Conservation (phyloP, 176 grass and related monocot genomes). For the Oryza brachyantha region DNA sequence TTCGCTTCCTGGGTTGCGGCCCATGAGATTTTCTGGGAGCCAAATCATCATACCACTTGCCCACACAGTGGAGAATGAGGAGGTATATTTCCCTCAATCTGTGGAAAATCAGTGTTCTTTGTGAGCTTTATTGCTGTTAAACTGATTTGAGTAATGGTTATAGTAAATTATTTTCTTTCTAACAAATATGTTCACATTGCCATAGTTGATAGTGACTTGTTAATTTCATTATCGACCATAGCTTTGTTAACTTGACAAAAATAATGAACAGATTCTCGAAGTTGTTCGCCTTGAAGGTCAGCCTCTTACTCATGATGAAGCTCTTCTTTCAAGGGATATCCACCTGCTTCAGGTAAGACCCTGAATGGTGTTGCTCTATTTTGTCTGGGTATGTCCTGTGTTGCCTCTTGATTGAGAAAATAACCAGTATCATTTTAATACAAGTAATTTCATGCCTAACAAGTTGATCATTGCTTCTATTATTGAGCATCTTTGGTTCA, state of each 20-base stretch:
- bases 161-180: background rate
- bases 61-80: slow-evolving; percentile 94
- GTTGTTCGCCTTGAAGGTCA: slow-evolving; percentile 85
- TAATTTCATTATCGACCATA: background rate
- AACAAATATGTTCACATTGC: background rate
- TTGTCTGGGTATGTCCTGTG: background rate
- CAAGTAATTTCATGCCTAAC: background rate
- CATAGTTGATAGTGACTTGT: slow-evolving; percentile 1
- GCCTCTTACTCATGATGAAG: slow-evolving; percentile 72
- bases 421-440: background rate
- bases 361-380: background rate
- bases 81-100: slow-evolving; percentile 47
- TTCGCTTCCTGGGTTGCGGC: slow-evolving; percentile 58
- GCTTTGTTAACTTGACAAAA: slow-evolving; percentile 6
- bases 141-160: background rate
- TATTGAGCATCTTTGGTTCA: background rate
- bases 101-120: no score
- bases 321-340: slow-evolving; percentile 66
- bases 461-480: background rate
- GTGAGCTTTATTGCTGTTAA: background rate
- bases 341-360: slow-evolving; percentile 79
- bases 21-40: slow-evolving; percentile 79
- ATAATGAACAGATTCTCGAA: slow-evolving; percentile 79
- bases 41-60: slow-evolving; percentile 92
- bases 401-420: background rate